phyloP scores from a whole-genome alignment of 768 basidiomycete genomes.

The Tubosaeta sp. region DNA sequence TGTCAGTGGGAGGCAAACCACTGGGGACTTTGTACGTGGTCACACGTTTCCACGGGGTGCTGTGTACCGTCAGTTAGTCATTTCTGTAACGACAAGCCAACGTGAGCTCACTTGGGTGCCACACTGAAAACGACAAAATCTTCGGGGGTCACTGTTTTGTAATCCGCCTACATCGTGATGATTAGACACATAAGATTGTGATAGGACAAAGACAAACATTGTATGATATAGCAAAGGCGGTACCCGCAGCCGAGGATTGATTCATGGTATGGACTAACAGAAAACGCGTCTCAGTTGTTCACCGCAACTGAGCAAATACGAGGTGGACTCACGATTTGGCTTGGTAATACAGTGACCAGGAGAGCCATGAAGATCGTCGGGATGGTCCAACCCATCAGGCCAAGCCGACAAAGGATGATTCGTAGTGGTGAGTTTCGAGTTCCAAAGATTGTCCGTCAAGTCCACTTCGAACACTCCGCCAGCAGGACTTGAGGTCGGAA shows the following conservation, averaged over 20 bases:
- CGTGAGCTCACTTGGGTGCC: neutral
- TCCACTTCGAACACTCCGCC: neutral
- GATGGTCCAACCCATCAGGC: constrained; percentile 2
- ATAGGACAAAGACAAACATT: constrained; percentile 4
- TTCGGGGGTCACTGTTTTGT: neutral
- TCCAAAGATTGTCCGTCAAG: constrained; percentile 2
- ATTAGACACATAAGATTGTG: neutral
- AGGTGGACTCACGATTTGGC: constrained; percentile 13
- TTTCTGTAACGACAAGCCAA: neutral
- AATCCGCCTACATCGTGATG: neutral
- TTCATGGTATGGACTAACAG: constrained; percentile 15
- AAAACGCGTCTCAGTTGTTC: neutral
- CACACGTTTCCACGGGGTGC: constrained; percentile 5
- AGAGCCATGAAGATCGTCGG: neutral
- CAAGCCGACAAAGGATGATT: neutral
- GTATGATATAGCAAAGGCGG: constrained; percentile 9
- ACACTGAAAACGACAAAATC: constrained; percentile 4
- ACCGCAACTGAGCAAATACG: neutral
- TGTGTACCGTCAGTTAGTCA: neutral
- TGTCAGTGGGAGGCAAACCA: neutral
- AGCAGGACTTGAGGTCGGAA: neutral
- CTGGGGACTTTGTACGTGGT: constrained; percentile 3
- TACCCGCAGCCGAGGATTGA: constrained; percentile 5
- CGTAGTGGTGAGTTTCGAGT: neutral
- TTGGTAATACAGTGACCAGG: neutral